These are phyloP conservation scores for Colletotrichum sansevieriae DNA, from an alignment of 2,329 filamentous ascomycete species.

Conservation along the genomic window DNA sequence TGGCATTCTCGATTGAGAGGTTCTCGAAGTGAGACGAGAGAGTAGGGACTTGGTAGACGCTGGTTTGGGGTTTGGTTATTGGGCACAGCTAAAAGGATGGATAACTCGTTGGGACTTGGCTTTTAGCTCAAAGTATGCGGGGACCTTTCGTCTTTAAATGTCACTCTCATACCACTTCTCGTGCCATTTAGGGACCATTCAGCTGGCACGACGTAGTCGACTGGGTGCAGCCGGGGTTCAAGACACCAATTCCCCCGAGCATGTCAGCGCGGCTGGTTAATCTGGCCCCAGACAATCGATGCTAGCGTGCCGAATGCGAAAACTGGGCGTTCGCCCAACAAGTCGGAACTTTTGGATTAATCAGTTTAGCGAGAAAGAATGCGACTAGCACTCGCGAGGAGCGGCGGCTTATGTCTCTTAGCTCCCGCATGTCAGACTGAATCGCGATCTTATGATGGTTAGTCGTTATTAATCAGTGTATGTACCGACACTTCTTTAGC, in stretches of 20 bases:
- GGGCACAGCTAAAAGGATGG: no score
- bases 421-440: neutral
- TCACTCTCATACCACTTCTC: conserved; percentile 33
- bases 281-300: neutral
- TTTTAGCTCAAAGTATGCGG: neutral
- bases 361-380: conserved; percentile 21
- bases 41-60: no score
- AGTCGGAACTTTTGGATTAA: conserved; percentile 13
- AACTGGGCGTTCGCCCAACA: conserved; percentile 1
- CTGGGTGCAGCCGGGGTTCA: conserved; percentile 6
- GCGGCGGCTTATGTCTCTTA: neutral
- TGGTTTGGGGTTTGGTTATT: no score
- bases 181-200: neutral
- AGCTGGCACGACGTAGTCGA: neutral
- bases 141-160: neutral
- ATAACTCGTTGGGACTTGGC: no score
- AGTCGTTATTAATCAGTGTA: conserved; percentile 17
- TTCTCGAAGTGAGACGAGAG: no score
- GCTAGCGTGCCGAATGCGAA: conserved; percentile 31
- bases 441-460: conserved; percentile 5
- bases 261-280: conserved; percentile 20
- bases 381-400: conserved; percentile 12
- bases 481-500: conserved; percentile 8
- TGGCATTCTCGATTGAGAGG: no score
- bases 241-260: conserved; percentile 23